Evolutionary conservation across 2,329 filamentous ascomycete species (phyloP).

Genomic region (Cercospora sojina): DNA sequence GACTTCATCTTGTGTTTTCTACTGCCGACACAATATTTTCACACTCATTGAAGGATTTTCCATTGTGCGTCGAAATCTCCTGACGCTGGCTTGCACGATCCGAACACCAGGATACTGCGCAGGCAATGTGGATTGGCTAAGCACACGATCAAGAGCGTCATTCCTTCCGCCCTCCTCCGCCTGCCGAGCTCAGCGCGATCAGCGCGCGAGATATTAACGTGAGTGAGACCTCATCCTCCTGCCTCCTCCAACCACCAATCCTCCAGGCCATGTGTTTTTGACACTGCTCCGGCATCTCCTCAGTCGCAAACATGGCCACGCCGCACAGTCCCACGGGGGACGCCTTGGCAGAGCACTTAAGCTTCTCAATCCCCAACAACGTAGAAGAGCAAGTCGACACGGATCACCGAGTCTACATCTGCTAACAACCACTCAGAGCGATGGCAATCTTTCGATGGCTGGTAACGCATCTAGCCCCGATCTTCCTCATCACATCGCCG

Average conservation of each 20-base stretch:
- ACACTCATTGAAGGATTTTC: neutral
- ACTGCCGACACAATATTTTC: neutral
- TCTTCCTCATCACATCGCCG: constrained; percentile 59
- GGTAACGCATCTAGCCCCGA: constrained; percentile 39
- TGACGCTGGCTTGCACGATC: neutral
- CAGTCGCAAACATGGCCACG: constrained; percentile 5
- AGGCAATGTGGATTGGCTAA: constrained; percentile 4
- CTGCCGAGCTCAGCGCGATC: constrained; percentile 1
- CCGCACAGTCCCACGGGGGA: constrained; percentile 4
- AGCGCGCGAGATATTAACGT: constrained; percentile 10
- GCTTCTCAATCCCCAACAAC: constrained; percentile 20
- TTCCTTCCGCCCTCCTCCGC: constrained; percentile 18
- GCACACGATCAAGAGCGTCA: constrained; percentile 13
- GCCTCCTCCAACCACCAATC: neutral
- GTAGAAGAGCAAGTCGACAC: constrained; percentile 24
- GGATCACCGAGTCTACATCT: neutral
- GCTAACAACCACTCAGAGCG: constrained; percentile 27
- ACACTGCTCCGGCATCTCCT: constrained; percentile 2
- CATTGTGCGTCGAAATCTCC: neutral
- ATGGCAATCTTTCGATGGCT: constrained; percentile 39
- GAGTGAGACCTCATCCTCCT: constrained; percentile 4
- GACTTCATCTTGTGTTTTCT: constrained; percentile 9
- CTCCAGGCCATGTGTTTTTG: neutral
- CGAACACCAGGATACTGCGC: neutral
- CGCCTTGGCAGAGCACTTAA: constrained; percentile 12